Evolutionary conservation across 148 eudicot species (phyloP), one percentile per base, ranked within the genome.

Genomic region (Vaccinium corymbosum): DNA sequence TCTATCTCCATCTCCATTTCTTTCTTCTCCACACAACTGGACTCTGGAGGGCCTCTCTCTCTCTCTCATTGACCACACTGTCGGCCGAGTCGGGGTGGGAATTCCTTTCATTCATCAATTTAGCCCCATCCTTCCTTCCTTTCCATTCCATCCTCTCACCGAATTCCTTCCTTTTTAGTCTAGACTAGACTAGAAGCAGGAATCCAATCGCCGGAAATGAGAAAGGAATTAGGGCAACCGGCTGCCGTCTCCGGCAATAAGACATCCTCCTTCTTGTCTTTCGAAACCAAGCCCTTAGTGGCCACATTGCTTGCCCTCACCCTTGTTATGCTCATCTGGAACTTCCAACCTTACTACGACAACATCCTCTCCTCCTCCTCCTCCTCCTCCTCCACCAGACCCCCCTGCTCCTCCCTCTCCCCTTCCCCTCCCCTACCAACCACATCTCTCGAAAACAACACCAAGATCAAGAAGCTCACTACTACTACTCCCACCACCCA

Each of bases 321-420:
- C 1, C 88, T 90, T 19, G 84, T 92, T 13, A 86, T 89, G 84
- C 53, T 91, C 59, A 56, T 92, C 77, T 93, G 89, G 89, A 88
- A 89, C 81, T 85, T 92, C 76, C 94, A 90, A 73, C 95, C 94
- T 52, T 89, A 89, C 87, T 90, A 92, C 85, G 86, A 91, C 2
- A 85, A 56, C 83, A 72, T 89, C 61, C 87, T 91, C 73, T 29
- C 73, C 72, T 22, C 32, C 83, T 29, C 29, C 29, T 29, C 29
- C 29, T 29, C 29, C 29, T 29, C 29, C 32, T 29, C 32, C 32
- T 19, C 74, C 74, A 25, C 88, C 82, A 62, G 80, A 79, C 83
- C 79, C 68, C 83, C 79, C 68, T 85, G 86, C 64, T 51, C 84
- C 25, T 19, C 74, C 74, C 4, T 71, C 68, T n/a, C 86, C 42